Base-by-base conservation (phyloP, 495 filamentous ascomycete genomes). In the Pseudevernia furfuracea region DNA sequence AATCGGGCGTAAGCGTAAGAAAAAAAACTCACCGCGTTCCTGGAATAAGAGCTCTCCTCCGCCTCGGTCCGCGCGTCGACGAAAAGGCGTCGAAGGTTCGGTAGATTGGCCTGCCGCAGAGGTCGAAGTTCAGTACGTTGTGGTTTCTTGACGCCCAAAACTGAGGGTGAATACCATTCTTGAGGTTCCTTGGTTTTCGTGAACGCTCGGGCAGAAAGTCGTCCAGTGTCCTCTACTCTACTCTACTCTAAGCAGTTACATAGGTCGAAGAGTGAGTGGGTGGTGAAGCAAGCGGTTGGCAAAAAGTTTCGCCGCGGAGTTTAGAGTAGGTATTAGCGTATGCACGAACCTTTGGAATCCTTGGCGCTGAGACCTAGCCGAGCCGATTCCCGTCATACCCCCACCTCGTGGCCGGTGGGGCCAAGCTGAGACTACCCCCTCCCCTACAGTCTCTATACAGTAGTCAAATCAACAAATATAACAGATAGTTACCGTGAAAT, bases 11-110 rank as follows among this genome's bases (percentile, higher is more conserved):
- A 10, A 23, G 8, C n/a, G n/a, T n/a, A n/a, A n/a, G n/a, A n/a
- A n/a, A n/a, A n/a, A 30, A 34, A 62, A 77, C 88, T 70, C 78
- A 97, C 94, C 48, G 94, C 94, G 73, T 85, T 95, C 64, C 94
- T 82, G 8, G 95, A 97, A 70, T 97, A 93, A 58, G 89, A 89
- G 74, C 92, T 89, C 75, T 98, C 94, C 73, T 98, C 94, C 61
- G 89, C 87, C 67, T 97, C 95, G 6, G 91, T 91, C 60, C 94
- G 82, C 15, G 95, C 91, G 77, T 96, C 92, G 59, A 97, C 95
- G 75, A 98, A 97, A 60, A 98, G 86, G 34, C 94, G 92, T 53
- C 94, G 87, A 44, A 98, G 83, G 74, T 98, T 98, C 49, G 94
- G 94, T 58, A 98, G 87, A 75, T 89, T 94, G 67, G 87, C 89